phyloP scores from a whole-genome alignment of 1,284 basidiomycete genomes.

The Ganoderma sinense region DNA sequence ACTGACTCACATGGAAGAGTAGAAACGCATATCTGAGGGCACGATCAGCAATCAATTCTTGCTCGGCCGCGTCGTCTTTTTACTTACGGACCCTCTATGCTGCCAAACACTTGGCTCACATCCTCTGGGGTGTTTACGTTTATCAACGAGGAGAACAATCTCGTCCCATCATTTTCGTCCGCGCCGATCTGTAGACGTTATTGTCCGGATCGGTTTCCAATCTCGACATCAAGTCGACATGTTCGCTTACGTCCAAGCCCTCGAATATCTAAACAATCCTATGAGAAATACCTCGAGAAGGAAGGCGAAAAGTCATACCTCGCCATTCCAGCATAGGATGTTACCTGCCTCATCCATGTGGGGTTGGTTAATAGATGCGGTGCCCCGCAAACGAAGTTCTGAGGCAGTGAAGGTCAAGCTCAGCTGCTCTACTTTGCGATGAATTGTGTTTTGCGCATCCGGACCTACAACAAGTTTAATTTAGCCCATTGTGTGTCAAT shows the following conservation, averaged over 20 bases:
- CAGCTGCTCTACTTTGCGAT: conserved; percentile 26
- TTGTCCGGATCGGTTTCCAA: background rate
- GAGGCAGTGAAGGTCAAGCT: conserved; percentile 73
- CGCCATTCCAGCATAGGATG: conserved; percentile 91
- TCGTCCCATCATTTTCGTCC: conserved; percentile 82
- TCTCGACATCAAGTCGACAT: background rate
- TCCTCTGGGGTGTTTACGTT: conserved; percentile 48
- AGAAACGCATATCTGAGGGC: conserved; percentile 80
- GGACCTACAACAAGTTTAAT: conserved; percentile 54
- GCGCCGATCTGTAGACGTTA: conserved; percentile 48
- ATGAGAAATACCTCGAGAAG: background rate
- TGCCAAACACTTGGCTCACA: conserved; percentile 60
- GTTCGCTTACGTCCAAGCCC: conserved; percentile 64
- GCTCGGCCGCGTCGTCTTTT: background rate
- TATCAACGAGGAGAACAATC: conserved; percentile 65
- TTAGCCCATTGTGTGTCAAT: background rate
- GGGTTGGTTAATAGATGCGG: conserved; percentile 73
- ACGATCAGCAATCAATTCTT: background rate
- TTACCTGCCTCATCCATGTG: conserved; percentile 59
- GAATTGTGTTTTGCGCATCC: conserved; percentile 55
- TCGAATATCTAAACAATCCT: conserved; percentile 69
- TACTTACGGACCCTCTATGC: conserved; percentile 89
- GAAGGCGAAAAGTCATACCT: conserved; percentile 55
- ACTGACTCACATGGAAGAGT: conserved; percentile 71
- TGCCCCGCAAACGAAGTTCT: conserved; percentile 82